Evolutionary conservation across 2,329 filamentous ascomycete species (phyloP).

Genomic region (Nemania abortiva): DNA sequence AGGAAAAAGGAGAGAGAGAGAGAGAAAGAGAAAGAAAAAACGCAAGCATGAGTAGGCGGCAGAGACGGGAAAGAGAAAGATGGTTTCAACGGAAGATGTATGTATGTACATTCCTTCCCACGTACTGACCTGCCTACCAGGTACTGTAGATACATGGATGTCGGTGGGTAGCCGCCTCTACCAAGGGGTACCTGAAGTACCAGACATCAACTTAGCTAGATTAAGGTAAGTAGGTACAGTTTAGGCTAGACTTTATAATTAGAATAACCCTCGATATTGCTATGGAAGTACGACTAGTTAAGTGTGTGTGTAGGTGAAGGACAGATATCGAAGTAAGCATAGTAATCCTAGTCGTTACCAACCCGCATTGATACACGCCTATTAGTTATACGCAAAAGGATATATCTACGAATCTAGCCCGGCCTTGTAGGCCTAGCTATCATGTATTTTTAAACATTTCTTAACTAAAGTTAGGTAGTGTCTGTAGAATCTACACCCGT

Average conservation of each 20-base stretch:
- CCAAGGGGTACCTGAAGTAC: background rate
- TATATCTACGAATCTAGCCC: background rate
- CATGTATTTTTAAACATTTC: background rate
- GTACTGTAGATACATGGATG: background rate
- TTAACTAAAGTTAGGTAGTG: constrained; percentile 1
- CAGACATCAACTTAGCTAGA: background rate
- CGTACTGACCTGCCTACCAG: background rate
- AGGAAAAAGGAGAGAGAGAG: background rate
- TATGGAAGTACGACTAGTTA: background rate
- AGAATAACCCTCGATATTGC: background rate
- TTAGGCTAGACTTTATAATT: constrained; percentile 5
- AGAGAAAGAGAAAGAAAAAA: background rate
- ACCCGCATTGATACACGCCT: background rate
- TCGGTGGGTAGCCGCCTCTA: background rate
- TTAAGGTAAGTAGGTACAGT: background rate
- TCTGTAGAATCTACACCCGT: background rate
- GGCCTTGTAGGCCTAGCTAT: background rate
- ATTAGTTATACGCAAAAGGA: background rate
- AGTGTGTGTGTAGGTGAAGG: constrained; percentile 1
- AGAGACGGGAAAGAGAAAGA: background rate
- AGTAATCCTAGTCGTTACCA: constrained; percentile 4
- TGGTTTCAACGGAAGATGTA: background rate
- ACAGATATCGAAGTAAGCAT: background rate
- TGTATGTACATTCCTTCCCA: constrained; percentile 2
- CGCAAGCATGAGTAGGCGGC: background rate